Evolutionary conservation across 2,329 filamentous ascomycete genomes (phyloP).

Genomic region (Ophiostoma quercus): DNA sequence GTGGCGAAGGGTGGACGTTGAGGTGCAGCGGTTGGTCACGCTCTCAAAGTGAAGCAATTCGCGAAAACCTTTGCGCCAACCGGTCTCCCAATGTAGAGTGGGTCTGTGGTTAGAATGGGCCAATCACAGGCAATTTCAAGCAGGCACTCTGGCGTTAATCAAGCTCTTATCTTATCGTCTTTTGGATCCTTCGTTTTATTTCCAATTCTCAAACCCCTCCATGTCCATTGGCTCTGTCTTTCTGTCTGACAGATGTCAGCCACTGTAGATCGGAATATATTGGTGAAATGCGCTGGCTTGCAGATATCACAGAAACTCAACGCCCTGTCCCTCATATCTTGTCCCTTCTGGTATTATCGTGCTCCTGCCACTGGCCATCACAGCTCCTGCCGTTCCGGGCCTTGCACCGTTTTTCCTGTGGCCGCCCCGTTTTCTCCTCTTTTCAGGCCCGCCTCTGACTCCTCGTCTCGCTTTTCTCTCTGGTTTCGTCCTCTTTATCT

Average conservation of each 20-base stretch:
- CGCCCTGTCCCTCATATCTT: neutral
- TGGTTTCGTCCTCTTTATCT: neutral
- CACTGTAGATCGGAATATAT: neutral
- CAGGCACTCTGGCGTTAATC: neutral
- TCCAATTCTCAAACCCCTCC: neutral
- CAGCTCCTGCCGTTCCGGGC: neutral
- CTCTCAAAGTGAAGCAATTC: constrained; percentile 22
- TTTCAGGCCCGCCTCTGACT: constrained; percentile 11
- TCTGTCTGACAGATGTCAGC: neutral
- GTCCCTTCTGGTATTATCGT: neutral
- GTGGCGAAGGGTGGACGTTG: neutral
- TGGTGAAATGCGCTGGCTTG: neutral
- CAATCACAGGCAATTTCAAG: constrained; percentile 6
- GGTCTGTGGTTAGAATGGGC: neutral
- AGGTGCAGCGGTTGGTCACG: neutral
- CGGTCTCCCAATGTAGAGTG: constrained; percentile 12
- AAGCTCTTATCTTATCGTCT: constrained; percentile 23
- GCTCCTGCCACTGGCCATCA: neutral
- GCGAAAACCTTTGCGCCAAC: constrained; percentile 22
- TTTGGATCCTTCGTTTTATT: neutral
- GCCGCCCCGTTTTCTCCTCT: constrained; percentile 1
- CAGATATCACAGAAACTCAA: neutral
- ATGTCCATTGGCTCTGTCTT: neutral
- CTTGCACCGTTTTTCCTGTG: constrained; percentile 4
- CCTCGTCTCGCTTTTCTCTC: neutral